These are phyloP conservation scores for Triticum dicoccoides DNA, from an alignment of 176 grass and related monocot genomes.

Conservation along the genomic window DNA sequence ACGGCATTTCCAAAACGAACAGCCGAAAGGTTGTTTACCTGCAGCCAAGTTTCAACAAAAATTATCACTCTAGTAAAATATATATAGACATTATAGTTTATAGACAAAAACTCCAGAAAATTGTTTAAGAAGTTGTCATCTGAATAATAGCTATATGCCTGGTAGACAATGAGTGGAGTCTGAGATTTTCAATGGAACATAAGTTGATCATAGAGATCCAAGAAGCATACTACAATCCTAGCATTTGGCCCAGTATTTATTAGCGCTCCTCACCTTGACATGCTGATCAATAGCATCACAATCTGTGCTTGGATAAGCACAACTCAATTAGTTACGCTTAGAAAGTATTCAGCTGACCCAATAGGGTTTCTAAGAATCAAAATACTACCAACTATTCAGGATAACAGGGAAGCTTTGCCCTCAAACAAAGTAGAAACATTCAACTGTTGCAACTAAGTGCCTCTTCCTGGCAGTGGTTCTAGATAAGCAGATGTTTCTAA, in stretches of 20 bases:
- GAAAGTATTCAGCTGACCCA: slow-evolving; percentile 16
- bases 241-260: background rate
- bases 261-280: background rate
- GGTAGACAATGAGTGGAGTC: background rate
- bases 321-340: background rate
- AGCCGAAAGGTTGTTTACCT: slow-evolving; percentile 32
- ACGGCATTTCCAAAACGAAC: slow-evolving; percentile 60
- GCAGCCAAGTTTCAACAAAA: slow-evolving; percentile 15
- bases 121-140: background rate
- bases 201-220: slow-evolving; percentile 8
- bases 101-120: background rate
- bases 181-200: background rate
- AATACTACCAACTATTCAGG: background rate
- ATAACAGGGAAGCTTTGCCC: background rate
- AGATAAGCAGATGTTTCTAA: background rate
- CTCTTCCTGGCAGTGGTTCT: background rate
- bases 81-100: background rate
- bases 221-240: background rate
- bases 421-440: background rate
- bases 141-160: background rate
- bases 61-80: slow-evolving; percentile 3
- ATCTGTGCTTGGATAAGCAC: background rate
- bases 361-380: background rate
- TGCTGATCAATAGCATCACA: background rate
- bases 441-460: background rate